Percentiles rank a stretch among this genome's conserved stretches.
phyloP scores from a whole-genome alignment of 2,329 filamentous ascomycete genomes.

The Botrytis deweyae region DNA sequence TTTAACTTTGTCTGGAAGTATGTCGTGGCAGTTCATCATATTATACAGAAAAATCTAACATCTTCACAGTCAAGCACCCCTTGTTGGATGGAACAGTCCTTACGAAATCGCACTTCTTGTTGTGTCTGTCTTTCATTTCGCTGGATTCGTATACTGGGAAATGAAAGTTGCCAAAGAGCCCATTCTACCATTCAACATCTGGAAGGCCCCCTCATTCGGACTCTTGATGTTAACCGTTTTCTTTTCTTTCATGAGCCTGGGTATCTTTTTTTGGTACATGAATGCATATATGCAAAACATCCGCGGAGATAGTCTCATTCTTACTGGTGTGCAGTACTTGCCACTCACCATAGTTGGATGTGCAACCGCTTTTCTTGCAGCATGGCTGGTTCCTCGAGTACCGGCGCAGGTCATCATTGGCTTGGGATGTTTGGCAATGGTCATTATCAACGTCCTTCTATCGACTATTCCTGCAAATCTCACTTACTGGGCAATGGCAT shows the following conservation, averaged over 20 bases:
- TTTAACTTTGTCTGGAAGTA: conserved; percentile 55
- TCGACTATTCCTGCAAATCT: conserved; percentile 49
- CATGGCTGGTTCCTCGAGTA: conserved; percentile 48
- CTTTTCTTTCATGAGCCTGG: conserved; percentile 35
- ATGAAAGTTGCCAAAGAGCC: conserved; percentile 25
- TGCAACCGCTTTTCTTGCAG: conserved; percentile 43
- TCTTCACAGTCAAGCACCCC: conserved; percentile 29
- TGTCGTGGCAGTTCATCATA: background rate
- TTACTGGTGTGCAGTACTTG: conserved; percentile 43
- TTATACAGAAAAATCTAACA: background rate
- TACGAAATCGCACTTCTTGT: conserved; percentile 28
- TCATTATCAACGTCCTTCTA: conserved; percentile 40
- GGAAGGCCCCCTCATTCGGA: conserved; percentile 29
- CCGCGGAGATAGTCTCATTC: conserved; percentile 44
- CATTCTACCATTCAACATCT: conserved; percentile 33
- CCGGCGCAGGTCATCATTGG: conserved; percentile 49
- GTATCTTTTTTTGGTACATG: conserved; percentile 51
- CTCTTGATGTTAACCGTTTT: conserved; percentile 25
- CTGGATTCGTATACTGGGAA: conserved; percentile 28
- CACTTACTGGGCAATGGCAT: conserved; percentile 46
- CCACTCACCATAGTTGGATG: conserved; percentile 46
- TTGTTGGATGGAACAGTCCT: conserved; percentile 28
- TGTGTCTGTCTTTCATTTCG: conserved; percentile 24
- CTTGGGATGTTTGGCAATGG: conserved; percentile 42
- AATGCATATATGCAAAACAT: conserved; percentile 47